Conservation (phyloP, 805 yeast species). For the Kazachstania viticola region DNA sequence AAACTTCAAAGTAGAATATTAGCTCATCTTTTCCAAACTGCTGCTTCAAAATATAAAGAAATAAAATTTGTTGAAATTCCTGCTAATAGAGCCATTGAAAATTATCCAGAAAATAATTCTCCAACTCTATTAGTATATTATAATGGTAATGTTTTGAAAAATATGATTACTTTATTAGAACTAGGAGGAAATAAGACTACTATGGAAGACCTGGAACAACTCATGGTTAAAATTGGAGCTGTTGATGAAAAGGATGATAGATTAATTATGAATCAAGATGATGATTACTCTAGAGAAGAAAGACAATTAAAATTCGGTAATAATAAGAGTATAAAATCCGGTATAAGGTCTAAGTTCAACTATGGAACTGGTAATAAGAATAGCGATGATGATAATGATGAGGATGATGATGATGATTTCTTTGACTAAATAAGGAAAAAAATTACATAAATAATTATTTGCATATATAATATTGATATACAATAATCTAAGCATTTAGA, state of each 20-base stretch:
- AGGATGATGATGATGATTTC: conserved; percentile 36
- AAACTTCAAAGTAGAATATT: conserved; percentile 65
- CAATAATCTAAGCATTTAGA: not conserved
- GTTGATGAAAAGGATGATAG: conserved; percentile 59
- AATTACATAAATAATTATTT: not conserved
- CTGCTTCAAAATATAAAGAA: conserved; percentile 65
- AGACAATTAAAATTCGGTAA: conserved; percentile 39
- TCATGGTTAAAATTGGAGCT: conserved; percentile 57
- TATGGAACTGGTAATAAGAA: conserved; percentile 30
- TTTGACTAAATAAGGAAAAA: conserved; percentile 29
- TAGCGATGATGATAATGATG: conserved; percentile 33
- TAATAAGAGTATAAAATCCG: conserved; percentile 37
- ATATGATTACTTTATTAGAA: conserved; percentile 66
- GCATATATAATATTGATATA: not conserved
- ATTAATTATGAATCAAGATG: conserved; percentile 47
- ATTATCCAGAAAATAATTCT: conserved; percentile 80
- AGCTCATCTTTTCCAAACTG: conserved; percentile 39
- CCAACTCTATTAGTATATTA: conserved; percentile 83
- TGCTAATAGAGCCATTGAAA: conserved; percentile 84
- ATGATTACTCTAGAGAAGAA: conserved; percentile 46
- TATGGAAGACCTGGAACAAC: conserved; percentile 56
- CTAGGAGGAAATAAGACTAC: conserved; percentile 77
- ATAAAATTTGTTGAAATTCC: conserved; percentile 86
- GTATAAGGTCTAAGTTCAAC: conserved; percentile 22
- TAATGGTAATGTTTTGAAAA: conserved; percentile 68